A percentile compares a stretch with the other conserved stretches of the same genome.
These are phyloP conservation scores for Mucor saturninus DNA, from an alignment of 371 early-diverging fungal species.

Conservation along the genomic window DNA sequence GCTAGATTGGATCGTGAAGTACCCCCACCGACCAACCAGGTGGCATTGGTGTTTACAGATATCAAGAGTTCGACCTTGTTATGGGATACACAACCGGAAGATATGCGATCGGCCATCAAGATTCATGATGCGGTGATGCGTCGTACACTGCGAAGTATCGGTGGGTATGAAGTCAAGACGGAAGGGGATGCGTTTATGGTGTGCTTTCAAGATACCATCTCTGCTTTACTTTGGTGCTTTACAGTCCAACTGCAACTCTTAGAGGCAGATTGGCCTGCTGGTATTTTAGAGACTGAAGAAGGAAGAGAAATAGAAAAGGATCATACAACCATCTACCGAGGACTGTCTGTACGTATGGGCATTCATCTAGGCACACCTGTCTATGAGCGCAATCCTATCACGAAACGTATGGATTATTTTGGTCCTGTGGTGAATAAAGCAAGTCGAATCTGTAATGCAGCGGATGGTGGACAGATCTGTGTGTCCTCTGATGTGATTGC, in stretches of 20 bases:
- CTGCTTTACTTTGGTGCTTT: constrained; percentile 91
- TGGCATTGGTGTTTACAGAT: constrained; percentile 95
- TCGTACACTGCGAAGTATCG: constrained; percentile 77
- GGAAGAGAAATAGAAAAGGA: constrained; percentile 77
- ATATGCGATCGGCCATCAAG: constrained; percentile 91
- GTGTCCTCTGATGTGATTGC: constrained; percentile 69
- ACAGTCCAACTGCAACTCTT: constrained; percentile 87
- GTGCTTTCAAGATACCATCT: constrained; percentile 84
- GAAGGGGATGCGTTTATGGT: constrained; percentile 98
- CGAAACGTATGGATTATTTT: constrained; percentile 95
- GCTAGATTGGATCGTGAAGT: constrained; percentile 78
- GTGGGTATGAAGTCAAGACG: constrained; percentile 97
- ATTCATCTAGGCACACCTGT: constrained; percentile 93
- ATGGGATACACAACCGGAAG: constrained; percentile 90
- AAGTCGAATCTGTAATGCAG: constrained; percentile 84
- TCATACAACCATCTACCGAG: constrained; percentile 75
- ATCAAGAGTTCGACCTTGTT: constrained; percentile 92
- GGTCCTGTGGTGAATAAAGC: constrained; percentile 94
- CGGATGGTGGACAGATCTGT: constrained; percentile 93
- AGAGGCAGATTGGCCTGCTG: constrained; percentile 91
- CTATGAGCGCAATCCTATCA: constrained; percentile 89
- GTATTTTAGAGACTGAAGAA: constrained; percentile 81
- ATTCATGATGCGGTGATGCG: constrained; percentile 90
- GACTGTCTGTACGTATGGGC: constrained; percentile 94
- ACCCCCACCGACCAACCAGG: constrained; percentile 85